Evolutionary conservation across 495 filamentous ascomycete genomes (phyloP), one percentile per base, ranked within the genome.

Genomic region (Lasiosphaeriaceae sp.): DNA sequence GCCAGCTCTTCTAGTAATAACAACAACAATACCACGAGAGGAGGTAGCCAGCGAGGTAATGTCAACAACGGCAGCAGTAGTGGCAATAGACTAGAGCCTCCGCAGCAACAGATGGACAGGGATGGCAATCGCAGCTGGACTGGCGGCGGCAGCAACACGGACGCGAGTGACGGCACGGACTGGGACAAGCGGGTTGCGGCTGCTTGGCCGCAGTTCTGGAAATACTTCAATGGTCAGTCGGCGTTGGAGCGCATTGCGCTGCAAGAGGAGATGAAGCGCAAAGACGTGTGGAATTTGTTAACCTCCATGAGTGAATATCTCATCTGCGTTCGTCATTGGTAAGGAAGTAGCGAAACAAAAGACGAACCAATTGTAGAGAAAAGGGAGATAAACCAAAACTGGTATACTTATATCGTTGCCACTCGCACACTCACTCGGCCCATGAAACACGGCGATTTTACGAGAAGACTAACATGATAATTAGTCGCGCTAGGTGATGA

Each of bases 191-290:
- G 75, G 23, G 74, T 76, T 11, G 69, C 67, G 50, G 74, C 73
- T 52, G 75, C 74, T 20, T 81, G 79, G 69, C 78, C 79, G 41
- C 70, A 71, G 31, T 80, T 88, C 39, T 74, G 86, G 62, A 88
- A 88, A 67, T 95, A 96, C 70, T 90, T 97, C 59, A 92, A 97
- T 71, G 94, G 94, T 1, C 77, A 79, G 45, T 84, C 90, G 68
- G 90, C 93, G 5, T 72, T 98, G 39, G 94, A 98, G 75, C 87
- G 92, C 68, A 89, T 97, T 64, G 79, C 84, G 0, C 79, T 91
- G 11, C 78, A 84, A 35, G 92, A 97, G 74, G 85, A 84, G 11
- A 77, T 96, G 73, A 95, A 92, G 75, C 77, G 92, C 45, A 95
- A 92, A 73, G 82, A 86, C 57, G 86, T 89, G 14, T 89, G 86